Base-by-base conservation (phyloP, 2,329 filamentous ascomycete species). In the Leptographium wingfieldii region DNA sequence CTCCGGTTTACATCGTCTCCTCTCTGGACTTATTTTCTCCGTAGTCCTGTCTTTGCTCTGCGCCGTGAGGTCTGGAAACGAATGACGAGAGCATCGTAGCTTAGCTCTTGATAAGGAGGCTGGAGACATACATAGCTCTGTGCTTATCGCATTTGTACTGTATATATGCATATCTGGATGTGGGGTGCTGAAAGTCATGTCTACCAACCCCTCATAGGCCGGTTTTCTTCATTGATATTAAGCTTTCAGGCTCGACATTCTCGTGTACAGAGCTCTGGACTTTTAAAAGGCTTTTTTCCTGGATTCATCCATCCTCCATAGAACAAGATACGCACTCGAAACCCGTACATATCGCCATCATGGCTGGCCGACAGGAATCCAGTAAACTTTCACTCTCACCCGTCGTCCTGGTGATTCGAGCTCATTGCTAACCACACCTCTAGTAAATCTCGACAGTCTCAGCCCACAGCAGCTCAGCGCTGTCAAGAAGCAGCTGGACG, bases 401-500 rank as follows among this genome's bases (percentile, higher is more conserved):
- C 16, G 43, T 43, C 43, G 43, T 19, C 38, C 25, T 29, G 12
- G 48, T 51, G 25, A 31, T n/a, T 14, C 14, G 38, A 14, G n/a
- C 11, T 6, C 25, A 12, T 48, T 38, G 11, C 40, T 58, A 31
- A 59, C 56, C 51, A 27, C 14, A 55, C 12, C 5, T 31, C 6
- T 65, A 83, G 81, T 84, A 66, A 81, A 80, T 66, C 77, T 99
- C 68, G 84, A 86, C 67, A 84, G 82, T 63, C 86, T 99, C 68
- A 88, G 87, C 67, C 80, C 86, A 31, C 88, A 90, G 66, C 92
- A 96, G 75, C 87, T 99, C 66, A 86, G 84, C 66, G 85, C 90
- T 67, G 86, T 99, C 66, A 96, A 99, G 79, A 91, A 94, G 73
- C 92, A 96, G 73, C 86, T 99, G 66, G 92, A 96, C 72, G 87